Evolutionary conservation across 2,329 filamentous ascomycete genomes (phyloP), one percentile per base, ranked within the genome.

Genomic region (Fusarium humuli): DNA sequence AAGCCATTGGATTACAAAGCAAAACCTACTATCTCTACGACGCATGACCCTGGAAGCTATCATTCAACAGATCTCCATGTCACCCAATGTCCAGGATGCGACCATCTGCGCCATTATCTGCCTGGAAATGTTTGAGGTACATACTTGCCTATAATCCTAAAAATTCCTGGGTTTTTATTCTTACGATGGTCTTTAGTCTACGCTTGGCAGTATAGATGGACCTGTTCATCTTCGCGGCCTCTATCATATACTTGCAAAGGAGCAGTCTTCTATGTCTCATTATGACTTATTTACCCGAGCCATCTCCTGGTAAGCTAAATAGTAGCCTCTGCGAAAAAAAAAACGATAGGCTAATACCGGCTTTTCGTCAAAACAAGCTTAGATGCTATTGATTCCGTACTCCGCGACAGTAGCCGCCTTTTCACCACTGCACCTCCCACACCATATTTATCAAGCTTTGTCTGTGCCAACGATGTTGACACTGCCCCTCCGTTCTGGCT

Each of bases 111-210:
- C 47, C 11, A 40, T 50, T n/a, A 23, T 37, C 16, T 50, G 47
- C 20, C 25, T 50, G 16, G 47, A 50, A n/a, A 50, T 50, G 47
- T 50, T 50, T 50, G 47, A 50, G 47, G 47, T 50, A 50, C 6
- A 14, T 14, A 25, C 14, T 25, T 32, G 25, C 5, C 6, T 10
- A 25, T n/a, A 25, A 12, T 10, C 23, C 6, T 11, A 11, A 32
- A 9, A 5, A 3, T 5, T 49, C 11, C 20, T 37, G n/a, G 14
- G 13, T 14, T 30, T 30, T 16, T 23, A 6, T 34, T 16, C 29
- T 49, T 16, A 49, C n/a, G 18, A 32, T 7, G 11, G 9, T 37
- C 22, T 32, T 32, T 50, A 50, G 47, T 32, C 47, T 25, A 50
- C 47, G 8, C 32, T 50, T 23, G 47, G 47, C 22, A 50, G 30